Evolutionary conservation across 345 rosid genomes (phyloP).

Genomic region (Lepidium didymum): DNA sequence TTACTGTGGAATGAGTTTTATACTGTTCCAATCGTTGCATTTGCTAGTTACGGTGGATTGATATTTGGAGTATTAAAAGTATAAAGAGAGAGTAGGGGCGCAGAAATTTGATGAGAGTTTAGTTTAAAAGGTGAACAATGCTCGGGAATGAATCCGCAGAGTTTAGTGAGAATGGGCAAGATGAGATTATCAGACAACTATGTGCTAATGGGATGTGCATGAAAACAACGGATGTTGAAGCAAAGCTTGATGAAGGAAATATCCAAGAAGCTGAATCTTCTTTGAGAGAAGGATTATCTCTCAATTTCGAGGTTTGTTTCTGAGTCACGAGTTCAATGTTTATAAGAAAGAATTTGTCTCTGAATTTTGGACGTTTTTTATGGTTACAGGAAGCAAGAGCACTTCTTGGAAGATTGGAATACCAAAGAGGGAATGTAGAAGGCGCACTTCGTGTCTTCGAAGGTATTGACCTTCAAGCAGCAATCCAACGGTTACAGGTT

Average conservation of each 20-base stretch:
- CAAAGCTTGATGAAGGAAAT: slow-evolving; percentile 84
- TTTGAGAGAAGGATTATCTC: slow-evolving; percentile 75
- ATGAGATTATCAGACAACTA: slow-evolving; percentile 32
- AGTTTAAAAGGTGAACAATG: slow-evolving; percentile 27
- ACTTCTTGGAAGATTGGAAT: slow-evolving; percentile 87
- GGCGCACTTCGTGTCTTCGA: slow-evolving; percentile 88
- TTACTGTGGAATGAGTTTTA: not conserved
- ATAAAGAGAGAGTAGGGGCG: not conserved
- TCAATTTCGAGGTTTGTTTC: slow-evolving; percentile 64
- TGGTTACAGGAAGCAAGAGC: slow-evolving; percentile 83
- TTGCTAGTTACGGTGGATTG: slow-evolving; percentile 15
- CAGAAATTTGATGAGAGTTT: slow-evolving; percentile 11
- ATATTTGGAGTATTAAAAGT: slow-evolving; percentile 1
- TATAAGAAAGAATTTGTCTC: not conserved
- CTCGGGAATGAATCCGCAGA: slow-evolving; percentile 32
- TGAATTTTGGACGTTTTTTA: not conserved
- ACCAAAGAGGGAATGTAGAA: slow-evolving; percentile 91
- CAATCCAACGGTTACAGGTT: slow-evolving; percentile 62
- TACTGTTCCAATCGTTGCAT: slow-evolving; percentile 18
- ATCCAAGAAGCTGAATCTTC: slow-evolving; percentile 93
- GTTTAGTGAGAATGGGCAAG: slow-evolving; percentile 33
- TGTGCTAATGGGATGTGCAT: slow-evolving; percentile 69
- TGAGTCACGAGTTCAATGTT: not conserved
- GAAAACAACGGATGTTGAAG: slow-evolving; percentile 70
- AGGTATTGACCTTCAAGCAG: slow-evolving; percentile 92